Conservation (phyloP, 163 green algal species). For the Trebouxia gelatinosa region DNA sequence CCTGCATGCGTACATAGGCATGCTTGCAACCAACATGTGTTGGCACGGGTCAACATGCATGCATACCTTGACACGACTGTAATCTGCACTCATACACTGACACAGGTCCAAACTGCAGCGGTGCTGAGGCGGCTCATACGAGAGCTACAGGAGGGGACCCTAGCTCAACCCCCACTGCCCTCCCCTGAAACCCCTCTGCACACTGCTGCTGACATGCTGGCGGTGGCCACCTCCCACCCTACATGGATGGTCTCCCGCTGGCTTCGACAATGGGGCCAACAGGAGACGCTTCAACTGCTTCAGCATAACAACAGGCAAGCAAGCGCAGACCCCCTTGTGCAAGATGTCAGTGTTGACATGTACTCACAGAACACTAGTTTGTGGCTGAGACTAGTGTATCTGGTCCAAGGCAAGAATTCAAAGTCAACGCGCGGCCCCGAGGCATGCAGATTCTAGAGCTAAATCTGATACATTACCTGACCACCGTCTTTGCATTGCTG, state of each 20-base stretch:
- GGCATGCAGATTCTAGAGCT: too few species aligned
- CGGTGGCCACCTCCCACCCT: slow-evolving; percentile 64
- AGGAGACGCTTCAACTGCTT: slow-evolving; percentile 62
- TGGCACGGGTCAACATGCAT: neutral
- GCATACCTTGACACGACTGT: neutral
- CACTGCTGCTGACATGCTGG: slow-evolving; percentile 42
- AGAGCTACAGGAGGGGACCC: slow-evolving; percentile 4
- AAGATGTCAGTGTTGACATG: too few species aligned
- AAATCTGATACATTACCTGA: too few species aligned
- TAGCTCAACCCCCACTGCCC: slow-evolving; percentile 22
- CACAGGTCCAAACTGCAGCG: too few species aligned
- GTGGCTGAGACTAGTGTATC: too few species aligned
- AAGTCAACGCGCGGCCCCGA: too few species aligned
- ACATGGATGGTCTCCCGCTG: slow-evolving; percentile 83
- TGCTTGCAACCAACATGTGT: neutral
- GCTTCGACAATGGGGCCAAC: slow-evolving; percentile 61
- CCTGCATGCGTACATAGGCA: neutral
- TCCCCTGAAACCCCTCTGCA: neutral
- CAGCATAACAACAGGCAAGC: slow-evolving; percentile 81
- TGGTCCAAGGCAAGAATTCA: too few species aligned
- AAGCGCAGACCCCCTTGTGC: too few species aligned
- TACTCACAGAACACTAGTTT: too few species aligned
- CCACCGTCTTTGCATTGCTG: too few species aligned
- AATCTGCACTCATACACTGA: too few species aligned
- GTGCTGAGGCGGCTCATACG: slow-evolving; percentile 30